Conservation (phyloP, 2,329 filamentous ascomycete species). For the Lecanicillium sp. region DNA sequence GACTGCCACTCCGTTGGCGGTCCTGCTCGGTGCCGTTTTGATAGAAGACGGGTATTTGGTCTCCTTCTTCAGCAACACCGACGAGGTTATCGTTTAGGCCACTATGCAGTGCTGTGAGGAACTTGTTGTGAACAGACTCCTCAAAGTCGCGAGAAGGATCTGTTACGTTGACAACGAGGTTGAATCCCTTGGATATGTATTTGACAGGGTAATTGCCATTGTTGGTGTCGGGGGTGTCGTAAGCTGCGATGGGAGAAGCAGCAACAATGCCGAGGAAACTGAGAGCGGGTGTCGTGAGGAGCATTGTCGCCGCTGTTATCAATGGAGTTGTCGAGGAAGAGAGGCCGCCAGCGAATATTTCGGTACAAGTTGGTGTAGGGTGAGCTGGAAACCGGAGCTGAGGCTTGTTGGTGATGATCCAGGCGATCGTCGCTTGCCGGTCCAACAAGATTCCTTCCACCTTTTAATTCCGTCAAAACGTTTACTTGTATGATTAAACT, state of each 20-base stretch:
- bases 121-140: conserved; percentile 24
- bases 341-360: conserved; percentile 47
- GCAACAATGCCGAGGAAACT: conserved; percentile 2
- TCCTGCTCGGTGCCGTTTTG: conserved; percentile 30
- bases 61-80: conserved; percentile 16
- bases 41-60: conserved; percentile 27
- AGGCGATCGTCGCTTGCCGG: conserved; percentile 63
- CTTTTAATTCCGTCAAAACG: conserved; percentile 38
- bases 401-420: too few species aligned
- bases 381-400: too few species aligned
- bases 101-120: conserved; percentile 25
- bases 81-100: conserved; percentile 26
- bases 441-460: conserved; percentile 84
- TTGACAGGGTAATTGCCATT: background rate
- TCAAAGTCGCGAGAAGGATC: conserved; percentile 22
- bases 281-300: conserved; percentile 25
- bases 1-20: conserved; percentile 14
- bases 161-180: conserved; percentile 30
- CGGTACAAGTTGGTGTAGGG: too few species aligned
- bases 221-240: too few species aligned
- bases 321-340: conserved; percentile 25
- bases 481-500: background rate
- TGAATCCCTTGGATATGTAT: conserved; percentile 17
- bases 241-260: conserved; percentile 2
- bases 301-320: conserved; percentile 37